Conservation (phyloP, 2,329 filamentous ascomycete species). For the Stagonosporopsis vannaccii region DNA sequence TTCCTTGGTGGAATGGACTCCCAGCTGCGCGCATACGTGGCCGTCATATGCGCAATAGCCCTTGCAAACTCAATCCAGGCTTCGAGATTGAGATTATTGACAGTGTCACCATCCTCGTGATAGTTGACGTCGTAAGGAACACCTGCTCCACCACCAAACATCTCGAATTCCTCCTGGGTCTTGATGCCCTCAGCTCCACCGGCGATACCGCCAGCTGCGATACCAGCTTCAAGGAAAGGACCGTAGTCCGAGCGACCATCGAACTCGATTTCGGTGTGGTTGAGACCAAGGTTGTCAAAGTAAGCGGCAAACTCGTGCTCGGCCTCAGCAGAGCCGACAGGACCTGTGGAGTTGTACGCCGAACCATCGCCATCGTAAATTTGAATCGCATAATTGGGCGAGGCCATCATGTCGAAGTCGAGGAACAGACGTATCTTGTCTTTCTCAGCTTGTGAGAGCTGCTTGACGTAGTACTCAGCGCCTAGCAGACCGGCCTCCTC, state of each 20-base stretch:
- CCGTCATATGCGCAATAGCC: slow-evolving; percentile 63
- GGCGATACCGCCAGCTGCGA: slow-evolving; percentile 77
- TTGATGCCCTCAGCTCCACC: slow-evolving; percentile 81
- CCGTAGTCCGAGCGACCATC: slow-evolving; percentile 83
- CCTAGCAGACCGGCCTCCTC: slow-evolving; percentile 71
- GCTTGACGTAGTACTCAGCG: slow-evolving; percentile 63
- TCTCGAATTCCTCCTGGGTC: slow-evolving; percentile 68
- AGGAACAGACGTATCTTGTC: slow-evolving; percentile 71
- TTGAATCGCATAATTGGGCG: slow-evolving; percentile 64
- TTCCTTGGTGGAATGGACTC: slow-evolving; percentile 41
- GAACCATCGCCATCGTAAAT: slow-evolving; percentile 66
- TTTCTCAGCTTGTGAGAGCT: slow-evolving; percentile 58
- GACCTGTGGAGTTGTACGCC: slow-evolving; percentile 62
- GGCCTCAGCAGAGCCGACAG: slow-evolving; percentile 72
- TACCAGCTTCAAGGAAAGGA: slow-evolving; percentile 75
- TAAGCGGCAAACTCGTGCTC: slow-evolving; percentile 63
- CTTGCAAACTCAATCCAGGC: slow-evolving; percentile 64
- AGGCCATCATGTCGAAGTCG: slow-evolving; percentile 76
- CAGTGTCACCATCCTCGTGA: slow-evolving; percentile 61
- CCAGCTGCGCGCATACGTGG: slow-evolving; percentile 45
- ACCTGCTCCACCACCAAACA: slow-evolving; percentile 75
- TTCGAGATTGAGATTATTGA: slow-evolving; percentile 61
- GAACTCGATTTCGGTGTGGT: slow-evolving; percentile 73
- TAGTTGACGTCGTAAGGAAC: slow-evolving; percentile 65
- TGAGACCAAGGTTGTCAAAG: slow-evolving; percentile 40